These are phyloP conservation scores for Tetrahymena malaccensis DNA, from an alignment of 73 alveolate species.

Conservation along the genomic window DNA sequence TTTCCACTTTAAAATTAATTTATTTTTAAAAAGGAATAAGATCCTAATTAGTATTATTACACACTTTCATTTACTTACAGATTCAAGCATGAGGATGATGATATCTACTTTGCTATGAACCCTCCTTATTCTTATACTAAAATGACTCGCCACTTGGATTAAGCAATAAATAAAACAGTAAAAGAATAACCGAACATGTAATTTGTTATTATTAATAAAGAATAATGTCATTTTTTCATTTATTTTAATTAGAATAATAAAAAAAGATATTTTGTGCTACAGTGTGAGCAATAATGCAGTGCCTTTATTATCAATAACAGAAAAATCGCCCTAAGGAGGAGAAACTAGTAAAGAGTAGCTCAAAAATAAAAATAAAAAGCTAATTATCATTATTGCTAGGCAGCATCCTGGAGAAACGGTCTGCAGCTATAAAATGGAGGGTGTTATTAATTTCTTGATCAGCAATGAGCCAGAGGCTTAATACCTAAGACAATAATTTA, in stretches of 20 bases:
- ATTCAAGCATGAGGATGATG: background rate
- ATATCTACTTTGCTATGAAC: background rate
- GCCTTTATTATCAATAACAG: background rate
- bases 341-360: background rate
- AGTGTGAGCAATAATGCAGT: background rate
- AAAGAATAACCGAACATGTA: background rate
- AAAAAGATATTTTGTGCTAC: background rate
- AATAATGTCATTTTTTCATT: background rate
- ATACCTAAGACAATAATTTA: background rate
- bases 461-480: slow-evolving; percentile 6
- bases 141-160: background rate
- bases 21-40: background rate
- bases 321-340: background rate
- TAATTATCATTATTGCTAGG: slow-evolving; percentile 56
- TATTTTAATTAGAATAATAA: background rate
- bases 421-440: slow-evolving; percentile 39
- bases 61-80: background rate
- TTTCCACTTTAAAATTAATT: background rate
- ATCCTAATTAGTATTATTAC: background rate
- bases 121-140: background rate
- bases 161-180: background rate
- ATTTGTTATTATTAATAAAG: background rate
- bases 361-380: background rate
- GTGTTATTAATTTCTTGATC: slow-evolving; percentile 1
- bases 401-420: slow-evolving; percentile 83